A percentile compares a stretch with the other conserved stretches of the same genome.
phyloP scores from a whole-genome alignment of 106 monocot species.

The Allium fistulosum region DNA sequence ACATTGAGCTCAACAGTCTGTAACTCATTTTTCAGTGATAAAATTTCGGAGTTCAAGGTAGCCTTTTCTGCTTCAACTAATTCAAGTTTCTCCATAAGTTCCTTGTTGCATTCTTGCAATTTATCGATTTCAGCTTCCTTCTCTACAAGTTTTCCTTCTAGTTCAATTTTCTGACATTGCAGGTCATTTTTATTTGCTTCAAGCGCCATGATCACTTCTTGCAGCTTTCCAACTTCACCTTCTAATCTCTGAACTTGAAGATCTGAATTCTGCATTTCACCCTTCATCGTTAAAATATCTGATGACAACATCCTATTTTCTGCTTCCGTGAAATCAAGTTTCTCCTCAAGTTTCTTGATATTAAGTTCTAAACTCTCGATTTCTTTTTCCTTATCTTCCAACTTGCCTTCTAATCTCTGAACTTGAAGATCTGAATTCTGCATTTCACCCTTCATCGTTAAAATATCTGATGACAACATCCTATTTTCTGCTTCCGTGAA shows the following conservation, averaged over 20 bases:
- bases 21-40: slow-evolving; percentile 2
- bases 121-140: slow-evolving; percentile 27
- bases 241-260: background rate
- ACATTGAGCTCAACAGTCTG: background rate
- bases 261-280: slow-evolving; percentile 12
- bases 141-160: slow-evolving; percentile 25
- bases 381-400: slow-evolving; percentile 31
- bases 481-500: slow-evolving; percentile 27
- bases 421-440: slow-evolving; percentile 9
- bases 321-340: slow-evolving; percentile 28
- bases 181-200: slow-evolving; percentile 17
- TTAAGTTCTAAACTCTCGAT: slow-evolving; percentile 18
- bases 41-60: slow-evolving; percentile 15
- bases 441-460: slow-evolving; percentile 5
- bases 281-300: slow-evolving; percentile 11
- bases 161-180: slow-evolving; percentile 19
- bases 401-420: slow-evolving; percentile 5
- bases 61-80: slow-evolving; percentile 23
- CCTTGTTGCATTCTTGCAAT: slow-evolving; percentile 19
- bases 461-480: slow-evolving; percentile 16
- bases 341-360: slow-evolving; percentile 17
- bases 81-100: slow-evolving; percentile 30
- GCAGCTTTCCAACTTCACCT: background rate
- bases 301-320: slow-evolving; percentile 21
- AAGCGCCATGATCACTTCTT: slow-evolving; percentile 27